Conservation (phyloP, 1,284 basidiomycete genomes). For the Tilletia caries region DNA sequence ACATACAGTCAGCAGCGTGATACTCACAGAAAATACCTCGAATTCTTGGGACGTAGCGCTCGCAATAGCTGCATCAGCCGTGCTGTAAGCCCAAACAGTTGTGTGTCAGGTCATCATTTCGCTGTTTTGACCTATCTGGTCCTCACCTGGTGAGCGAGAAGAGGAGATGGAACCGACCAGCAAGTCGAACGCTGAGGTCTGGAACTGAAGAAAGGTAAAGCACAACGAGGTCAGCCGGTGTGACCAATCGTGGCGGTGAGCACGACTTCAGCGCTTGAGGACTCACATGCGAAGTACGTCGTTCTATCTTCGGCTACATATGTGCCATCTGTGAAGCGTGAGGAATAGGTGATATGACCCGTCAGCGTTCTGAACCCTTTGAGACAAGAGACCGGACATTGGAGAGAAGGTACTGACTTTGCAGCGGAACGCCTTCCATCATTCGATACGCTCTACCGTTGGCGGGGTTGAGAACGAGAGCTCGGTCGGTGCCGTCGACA, state of each 20-base stretch:
- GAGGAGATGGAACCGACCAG: constrained; percentile 25
- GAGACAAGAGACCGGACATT: no score
- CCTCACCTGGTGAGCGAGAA: constrained; percentile 31
- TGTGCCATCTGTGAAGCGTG: neutral
- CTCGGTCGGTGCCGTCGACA: neutral
- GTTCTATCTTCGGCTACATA: constrained; percentile 4
- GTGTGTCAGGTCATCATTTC: no score
- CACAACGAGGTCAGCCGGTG: neutral
- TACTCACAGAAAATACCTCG: constrained; percentile 26
- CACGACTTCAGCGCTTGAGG: no score
- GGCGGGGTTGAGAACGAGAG: constrained; percentile 9
- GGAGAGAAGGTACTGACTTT: neutral
- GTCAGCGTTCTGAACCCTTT: no score
- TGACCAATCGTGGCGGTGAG: neutral
- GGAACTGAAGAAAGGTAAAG: constrained; percentile 16
- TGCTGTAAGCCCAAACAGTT: no score
- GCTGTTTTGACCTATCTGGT: no score
- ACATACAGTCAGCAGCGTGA: no score
- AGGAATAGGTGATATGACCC: neutral
- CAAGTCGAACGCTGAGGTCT: constrained; percentile 36
- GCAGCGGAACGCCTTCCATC: constrained; percentile 4
- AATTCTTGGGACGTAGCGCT: constrained; percentile 27
- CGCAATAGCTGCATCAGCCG: constrained; percentile 23
- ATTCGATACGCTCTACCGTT: neutral
- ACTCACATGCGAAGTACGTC: constrained; percentile 11